Evolutionary conservation across 2,329 filamentous ascomycete species (phyloP), one percentile per base, ranked within the genome.

Genomic region (Colletotrichum falcatum): DNA sequence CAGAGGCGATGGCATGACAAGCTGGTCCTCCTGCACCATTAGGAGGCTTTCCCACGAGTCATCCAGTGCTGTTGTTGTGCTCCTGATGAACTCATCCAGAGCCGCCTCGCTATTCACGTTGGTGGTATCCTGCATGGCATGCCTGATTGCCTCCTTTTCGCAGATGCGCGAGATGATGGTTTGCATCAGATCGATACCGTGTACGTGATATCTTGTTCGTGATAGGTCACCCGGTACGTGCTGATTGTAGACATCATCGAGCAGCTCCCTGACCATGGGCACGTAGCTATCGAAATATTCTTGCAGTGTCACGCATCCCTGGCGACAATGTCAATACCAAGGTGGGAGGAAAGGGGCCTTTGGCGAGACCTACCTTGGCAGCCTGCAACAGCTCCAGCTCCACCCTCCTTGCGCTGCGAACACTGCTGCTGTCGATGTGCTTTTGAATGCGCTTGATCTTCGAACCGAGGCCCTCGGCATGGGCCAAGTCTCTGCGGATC

Each of bases 381-480:
- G 81, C 81, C 64, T 84, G 81, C 61, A 88, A 80, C 5, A 88
- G 74, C 67, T 87, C 85, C 23, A 89, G 76, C 75, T 89, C 87
- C 1, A 87, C 76, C 55, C 81, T 82, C 18, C 87, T 82, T 23
- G 83, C 78, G 20, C 82, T 85, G 18, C 73, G 75, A 26, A 85
- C 78, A 51, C 75, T 76, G 11, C 81, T 81, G n/a, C 74, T 76
- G 37, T 75, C 75, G 60, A 84, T 76, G 18, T 78, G 79, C 48
- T 79, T 76, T 30, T 78, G 72, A 6, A 88, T 76, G 4, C 75
- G 74, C 39, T 76, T 71, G 35, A 88, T 75, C 39, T 77, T 77
- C 5, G 73, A 68, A 7, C 75, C 63, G 33, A 87, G 77, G 2
- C 71, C 73, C 6, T 77, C 74, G 0, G 74, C 76, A 20, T 79